phyloP scores from a whole-genome alignment of 768 basidiomycete genomes.

The Boletus tomentosulus region DNA sequence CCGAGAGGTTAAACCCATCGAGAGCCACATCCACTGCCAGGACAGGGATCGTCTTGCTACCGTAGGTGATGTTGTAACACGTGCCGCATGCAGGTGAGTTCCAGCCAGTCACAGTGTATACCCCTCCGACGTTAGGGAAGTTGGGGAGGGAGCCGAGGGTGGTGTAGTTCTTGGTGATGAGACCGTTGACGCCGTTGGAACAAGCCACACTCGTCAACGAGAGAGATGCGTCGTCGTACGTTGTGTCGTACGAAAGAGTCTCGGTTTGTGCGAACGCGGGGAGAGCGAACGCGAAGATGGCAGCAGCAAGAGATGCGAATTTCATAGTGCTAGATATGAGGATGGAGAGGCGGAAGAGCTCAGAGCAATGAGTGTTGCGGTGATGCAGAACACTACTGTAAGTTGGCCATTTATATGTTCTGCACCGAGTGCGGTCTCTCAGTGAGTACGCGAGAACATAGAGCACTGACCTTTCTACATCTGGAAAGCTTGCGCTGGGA shows the following conservation, averaged over 20 bases:
- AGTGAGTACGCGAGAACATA: neutral
- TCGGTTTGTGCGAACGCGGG: slow-evolving; percentile 13
- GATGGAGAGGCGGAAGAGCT: neutral
- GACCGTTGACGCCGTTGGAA: slow-evolving; percentile 31
- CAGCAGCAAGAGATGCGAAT: slow-evolving; percentile 8
- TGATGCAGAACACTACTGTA: neutral
- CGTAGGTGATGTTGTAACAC: slow-evolving; percentile 31
- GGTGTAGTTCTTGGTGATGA: slow-evolving; percentile 28
- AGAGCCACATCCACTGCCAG: slow-evolving; percentile 28
- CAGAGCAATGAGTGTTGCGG: neutral
- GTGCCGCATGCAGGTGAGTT: slow-evolving; percentile 30
- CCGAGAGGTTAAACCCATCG: slow-evolving; percentile 45
- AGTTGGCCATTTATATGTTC: slow-evolving; percentile 14
- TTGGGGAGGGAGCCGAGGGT: slow-evolving; percentile 31
- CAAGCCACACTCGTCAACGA: slow-evolving; percentile 26
- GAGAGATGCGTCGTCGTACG: slow-evolving; percentile 26
- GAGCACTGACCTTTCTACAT: neutral
- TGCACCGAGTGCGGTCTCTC: neutral
- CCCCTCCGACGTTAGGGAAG: slow-evolving; percentile 34
- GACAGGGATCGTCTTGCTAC: slow-evolving; percentile 12
- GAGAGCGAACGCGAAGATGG: slow-evolving; percentile 13
- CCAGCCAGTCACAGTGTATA: slow-evolving; percentile 28
- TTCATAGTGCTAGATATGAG: slow-evolving; percentile 20
- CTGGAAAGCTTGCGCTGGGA: slow-evolving; percentile 1
- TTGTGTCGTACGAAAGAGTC: slow-evolving; percentile 29